These are phyloP conservation scores for Leccinum ochraceum DNA, from an alignment of 768 basidiomycete genomes.

Conservation along the genomic window DNA sequence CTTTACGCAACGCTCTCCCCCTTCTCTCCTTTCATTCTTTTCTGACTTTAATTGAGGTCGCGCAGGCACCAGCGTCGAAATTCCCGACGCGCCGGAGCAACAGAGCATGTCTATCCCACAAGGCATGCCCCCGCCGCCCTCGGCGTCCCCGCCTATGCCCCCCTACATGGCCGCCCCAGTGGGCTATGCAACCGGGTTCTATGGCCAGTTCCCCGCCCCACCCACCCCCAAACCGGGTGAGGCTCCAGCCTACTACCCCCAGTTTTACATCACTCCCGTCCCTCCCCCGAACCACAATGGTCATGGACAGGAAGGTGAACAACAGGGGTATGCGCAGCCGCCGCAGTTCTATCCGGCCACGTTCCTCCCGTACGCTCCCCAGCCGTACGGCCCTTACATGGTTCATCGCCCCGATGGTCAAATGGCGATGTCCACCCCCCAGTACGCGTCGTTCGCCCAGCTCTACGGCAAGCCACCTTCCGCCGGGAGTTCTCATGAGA, in stretches of 20 bases:
- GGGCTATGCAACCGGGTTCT: conserved; percentile 55
- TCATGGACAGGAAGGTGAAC: conserved; percentile 44
- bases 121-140: conserved; percentile 43
- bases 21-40: conserved; percentile 20
- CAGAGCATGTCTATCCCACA: conserved; percentile 44
- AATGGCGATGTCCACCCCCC: conserved; percentile 34
- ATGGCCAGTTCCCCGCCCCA: conserved; percentile 53
- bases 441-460: conserved; percentile 41
- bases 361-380: conserved; percentile 47
- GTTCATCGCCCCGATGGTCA: conserved; percentile 45
- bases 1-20: conserved; percentile 17
- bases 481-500: conserved; percentile 33
- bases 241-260: conserved; percentile 52
- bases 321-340: conserved; percentile 40
- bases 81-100: conserved; percentile 43
- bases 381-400: conserved; percentile 52
- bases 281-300: conserved; percentile 39
- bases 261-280: conserved; percentile 48
- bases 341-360: conserved; percentile 49
- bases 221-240: conserved; percentile 52
- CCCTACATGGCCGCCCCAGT: conserved; percentile 52
- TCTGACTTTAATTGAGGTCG: conserved; percentile 55
- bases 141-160: conserved; percentile 48
- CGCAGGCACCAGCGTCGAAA: conserved; percentile 56
- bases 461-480: conserved; percentile 43